These are phyloP conservation scores for Globisporangium splendens DNA, from an alignment of 352 stramenopile genomes.

Conservation along the genomic window DNA sequence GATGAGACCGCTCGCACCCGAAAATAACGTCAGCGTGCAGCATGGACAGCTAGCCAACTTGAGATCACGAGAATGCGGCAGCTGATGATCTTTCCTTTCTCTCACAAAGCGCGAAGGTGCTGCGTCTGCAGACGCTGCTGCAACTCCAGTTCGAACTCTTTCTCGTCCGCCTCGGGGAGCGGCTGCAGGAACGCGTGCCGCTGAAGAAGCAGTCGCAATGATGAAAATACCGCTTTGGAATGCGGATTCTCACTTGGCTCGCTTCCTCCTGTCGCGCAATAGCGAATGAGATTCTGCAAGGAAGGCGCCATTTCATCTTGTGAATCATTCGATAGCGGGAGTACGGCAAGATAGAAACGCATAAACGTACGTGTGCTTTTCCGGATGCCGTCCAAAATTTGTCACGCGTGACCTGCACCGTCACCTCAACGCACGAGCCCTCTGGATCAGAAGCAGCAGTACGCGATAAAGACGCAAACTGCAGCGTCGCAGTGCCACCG, in stretches of 20 bases:
- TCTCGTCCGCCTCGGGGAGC: not conserved
- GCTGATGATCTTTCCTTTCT: too few species aligned
- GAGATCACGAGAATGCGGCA: not conserved
- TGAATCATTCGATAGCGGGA: too few species aligned
- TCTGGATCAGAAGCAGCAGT: not conserved
- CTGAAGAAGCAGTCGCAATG: constrained; percentile 5
- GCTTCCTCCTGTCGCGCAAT: not conserved
- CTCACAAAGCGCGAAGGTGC: too few species aligned
- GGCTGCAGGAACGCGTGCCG: not conserved
- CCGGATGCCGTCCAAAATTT: constrained; percentile 1
- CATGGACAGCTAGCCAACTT: not conserved
- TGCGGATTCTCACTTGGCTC: not conserved
- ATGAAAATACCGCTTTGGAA: not conserved
- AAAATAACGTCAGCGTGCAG: not conserved
- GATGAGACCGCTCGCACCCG: not conserved
- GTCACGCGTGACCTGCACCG: constrained; percentile 2
- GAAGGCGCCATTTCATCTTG: too few species aligned
- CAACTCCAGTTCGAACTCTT: not conserved
- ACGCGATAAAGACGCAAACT: not conserved
- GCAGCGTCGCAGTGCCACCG: not conserved
- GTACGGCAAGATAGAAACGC: too few species aligned
- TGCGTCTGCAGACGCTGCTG: not conserved
- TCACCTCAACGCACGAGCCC: not conserved
- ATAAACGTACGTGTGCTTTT: constrained; percentile 8
- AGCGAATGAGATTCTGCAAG: constrained; percentile 5